Conservation (phyloP, 257 asterid genomes). For the Nicotiana knightiana region DNA sequence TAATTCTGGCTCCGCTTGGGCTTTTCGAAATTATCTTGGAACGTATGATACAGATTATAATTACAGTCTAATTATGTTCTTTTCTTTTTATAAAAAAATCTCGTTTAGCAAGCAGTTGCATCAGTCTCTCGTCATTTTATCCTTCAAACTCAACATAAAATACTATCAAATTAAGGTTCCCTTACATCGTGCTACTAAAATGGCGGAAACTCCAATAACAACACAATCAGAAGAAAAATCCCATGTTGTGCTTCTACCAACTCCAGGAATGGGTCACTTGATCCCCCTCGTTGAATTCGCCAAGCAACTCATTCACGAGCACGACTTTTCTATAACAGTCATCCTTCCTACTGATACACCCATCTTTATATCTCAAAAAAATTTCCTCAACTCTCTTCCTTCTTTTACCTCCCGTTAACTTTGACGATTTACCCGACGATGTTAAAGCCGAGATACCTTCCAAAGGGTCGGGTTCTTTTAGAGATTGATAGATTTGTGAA, state of each 20-base stretch:
- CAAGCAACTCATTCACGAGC: conserved; percentile 16
- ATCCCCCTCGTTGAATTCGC: conserved; percentile 29
- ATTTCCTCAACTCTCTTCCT: conserved; percentile 17
- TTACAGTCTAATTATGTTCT: no score
- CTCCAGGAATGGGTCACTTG: conserved; percentile 28
- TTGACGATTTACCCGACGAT: not conserved
- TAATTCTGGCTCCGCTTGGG: no score
- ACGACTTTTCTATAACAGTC: conserved; percentile 17
- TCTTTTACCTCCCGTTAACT: conserved; percentile 12
- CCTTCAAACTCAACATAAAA: no score
- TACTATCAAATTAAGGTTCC: no score
- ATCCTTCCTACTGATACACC: conserved; percentile 21
- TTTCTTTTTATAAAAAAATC: no score
- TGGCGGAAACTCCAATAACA: not conserved
- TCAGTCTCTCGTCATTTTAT: no score
- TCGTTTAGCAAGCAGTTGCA: no score
- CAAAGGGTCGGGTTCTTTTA: no score
- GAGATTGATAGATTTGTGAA: no score
- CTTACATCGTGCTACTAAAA: not conserved
- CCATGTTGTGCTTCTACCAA: conserved; percentile 25
- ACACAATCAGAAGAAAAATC: not conserved
- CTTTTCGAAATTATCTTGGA: no score
- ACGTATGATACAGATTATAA: no score
- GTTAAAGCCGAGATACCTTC: not conserved
- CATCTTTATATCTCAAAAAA: not conserved